A percentile compares a stretch with the other conserved stretches of the same genome.
phyloP scores from a whole-genome alignment of 805 yeast species.

The Jamesozyma piceae region DNA sequence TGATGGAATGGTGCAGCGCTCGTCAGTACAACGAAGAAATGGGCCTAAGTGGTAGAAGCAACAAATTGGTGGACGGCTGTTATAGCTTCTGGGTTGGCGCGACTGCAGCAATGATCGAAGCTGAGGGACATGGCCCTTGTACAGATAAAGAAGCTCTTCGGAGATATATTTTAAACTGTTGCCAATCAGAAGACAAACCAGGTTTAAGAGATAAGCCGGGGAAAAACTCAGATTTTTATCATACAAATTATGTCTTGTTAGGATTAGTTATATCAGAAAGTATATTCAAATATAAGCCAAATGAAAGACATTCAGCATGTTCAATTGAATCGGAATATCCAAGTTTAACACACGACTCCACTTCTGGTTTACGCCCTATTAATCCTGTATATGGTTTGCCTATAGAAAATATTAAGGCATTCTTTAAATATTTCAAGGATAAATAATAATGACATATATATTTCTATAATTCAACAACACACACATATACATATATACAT shows the following conservation, averaged over 20 bases:
- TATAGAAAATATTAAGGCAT: slow-evolving; percentile 30
- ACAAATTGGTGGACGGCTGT: slow-evolving; percentile 92
- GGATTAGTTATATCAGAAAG: slow-evolving; percentile 44
- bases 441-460: neutral
- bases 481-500: no score
- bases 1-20: slow-evolving; percentile 58
- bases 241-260: slow-evolving; percentile 72
- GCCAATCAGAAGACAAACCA: slow-evolving; percentile 52
- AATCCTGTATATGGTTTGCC: slow-evolving; percentile 59
- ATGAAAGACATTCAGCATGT: slow-evolving; percentile 1
- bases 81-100: slow-evolving; percentile 96
- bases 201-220: slow-evolving; percentile 90
- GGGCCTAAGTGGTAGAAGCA: slow-evolving; percentile 83
- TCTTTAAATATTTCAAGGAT: slow-evolving; percentile 18
- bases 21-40: slow-evolving; percentile 73
- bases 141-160: slow-evolving; percentile 50
- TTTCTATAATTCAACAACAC: neutral
- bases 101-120: slow-evolving; percentile 43
- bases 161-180: slow-evolving; percentile 62
- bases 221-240: slow-evolving; percentile 72
- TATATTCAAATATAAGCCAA: slow-evolving; percentile 3
- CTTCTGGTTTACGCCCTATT: slow-evolving; percentile 22
- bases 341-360: neutral
- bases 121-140: slow-evolving; percentile 23
- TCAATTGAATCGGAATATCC: neutral